Evolutionary conservation across 345 rosid genomes (phyloP).

Genomic region (Cochlearia excelsa): DNA sequence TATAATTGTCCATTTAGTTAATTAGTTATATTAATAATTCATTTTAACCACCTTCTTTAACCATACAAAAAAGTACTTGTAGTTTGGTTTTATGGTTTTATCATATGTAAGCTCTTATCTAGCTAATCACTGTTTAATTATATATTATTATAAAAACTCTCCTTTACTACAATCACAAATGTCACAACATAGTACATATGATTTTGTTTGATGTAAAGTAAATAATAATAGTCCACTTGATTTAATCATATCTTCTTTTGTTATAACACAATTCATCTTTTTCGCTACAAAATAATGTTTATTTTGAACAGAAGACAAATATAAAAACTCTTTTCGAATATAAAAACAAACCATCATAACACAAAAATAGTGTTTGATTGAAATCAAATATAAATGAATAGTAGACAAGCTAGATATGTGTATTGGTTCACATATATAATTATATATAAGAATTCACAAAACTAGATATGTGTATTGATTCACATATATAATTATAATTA

Average conservation of each 20-base stretch:
- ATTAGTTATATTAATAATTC: constrained; percentile 13
- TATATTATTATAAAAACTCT: not conserved
- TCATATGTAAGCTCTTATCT: no score
- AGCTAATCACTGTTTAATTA: no score
- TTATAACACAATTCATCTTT: constrained; percentile 25
- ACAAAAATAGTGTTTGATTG: no score
- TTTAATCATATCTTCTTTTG: constrained; percentile 26
- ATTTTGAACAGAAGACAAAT: constrained; percentile 25
- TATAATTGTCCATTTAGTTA: no score
- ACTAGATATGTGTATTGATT: no score
- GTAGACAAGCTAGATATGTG: no score
- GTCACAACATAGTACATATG: constrained; percentile 36
- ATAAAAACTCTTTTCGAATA: constrained; percentile 9
- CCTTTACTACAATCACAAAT: constrained; percentile 26
- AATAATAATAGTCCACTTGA: constrained; percentile 19
- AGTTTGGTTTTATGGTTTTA: no score
- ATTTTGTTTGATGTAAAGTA: constrained; percentile 25
- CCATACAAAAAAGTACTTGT: no score
- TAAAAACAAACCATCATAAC: not conserved
- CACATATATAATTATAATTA: no score
- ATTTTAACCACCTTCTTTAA: constrained; percentile 6
- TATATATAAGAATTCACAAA: no score
- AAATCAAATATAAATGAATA: no score
- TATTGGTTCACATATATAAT: no score
- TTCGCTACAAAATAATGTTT: constrained; percentile 13